Conservation (phyloP, 2,329 filamentous ascomycete genomes). For the Shiraia bambusicola region DNA sequence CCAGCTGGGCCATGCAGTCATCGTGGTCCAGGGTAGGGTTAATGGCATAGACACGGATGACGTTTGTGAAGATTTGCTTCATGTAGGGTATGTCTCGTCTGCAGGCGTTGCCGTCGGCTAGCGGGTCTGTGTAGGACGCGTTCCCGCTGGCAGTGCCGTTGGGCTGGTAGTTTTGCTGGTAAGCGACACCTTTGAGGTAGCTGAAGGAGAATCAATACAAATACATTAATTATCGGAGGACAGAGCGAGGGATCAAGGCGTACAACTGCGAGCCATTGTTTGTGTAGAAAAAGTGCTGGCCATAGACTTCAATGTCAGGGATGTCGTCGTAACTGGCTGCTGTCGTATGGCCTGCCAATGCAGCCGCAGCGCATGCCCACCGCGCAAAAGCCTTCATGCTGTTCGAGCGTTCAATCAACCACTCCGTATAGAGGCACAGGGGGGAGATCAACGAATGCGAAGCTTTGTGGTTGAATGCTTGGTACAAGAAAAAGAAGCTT, state of each 20-base stretch:
- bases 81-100: constrained; percentile 83
- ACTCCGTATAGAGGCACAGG: no score
- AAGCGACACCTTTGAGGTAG: constrained; percentile 90
- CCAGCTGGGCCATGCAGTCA: constrained; percentile 79
- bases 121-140: constrained; percentile 73
- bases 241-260: neutral
- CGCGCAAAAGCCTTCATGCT: constrained; percentile 10
- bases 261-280: constrained; percentile 73
- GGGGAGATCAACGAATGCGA: constrained; percentile 11
- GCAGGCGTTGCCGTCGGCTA: constrained; percentile 71
- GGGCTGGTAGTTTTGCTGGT: constrained; percentile 63
- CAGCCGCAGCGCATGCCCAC: constrained; percentile 14
- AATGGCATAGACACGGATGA: constrained; percentile 90
- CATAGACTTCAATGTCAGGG: constrained; percentile 50
- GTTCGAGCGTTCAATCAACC: constrained; percentile 7
- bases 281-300: constrained; percentile 87
- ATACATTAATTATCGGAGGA: neutral
- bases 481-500: constrained; percentile 12
- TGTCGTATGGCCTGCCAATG: constrained; percentile 15
- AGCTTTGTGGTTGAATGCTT: constrained; percentile 15
- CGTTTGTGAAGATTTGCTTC: constrained; percentile 75
- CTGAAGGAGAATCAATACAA: constrained; percentile 37
- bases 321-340: constrained; percentile 38
- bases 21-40: constrained; percentile 77
- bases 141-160: constrained; percentile 32